Evolutionary conservation across 2,329 filamentous ascomycete species (phyloP).

Genomic region (Penicillium olsonii): DNA sequence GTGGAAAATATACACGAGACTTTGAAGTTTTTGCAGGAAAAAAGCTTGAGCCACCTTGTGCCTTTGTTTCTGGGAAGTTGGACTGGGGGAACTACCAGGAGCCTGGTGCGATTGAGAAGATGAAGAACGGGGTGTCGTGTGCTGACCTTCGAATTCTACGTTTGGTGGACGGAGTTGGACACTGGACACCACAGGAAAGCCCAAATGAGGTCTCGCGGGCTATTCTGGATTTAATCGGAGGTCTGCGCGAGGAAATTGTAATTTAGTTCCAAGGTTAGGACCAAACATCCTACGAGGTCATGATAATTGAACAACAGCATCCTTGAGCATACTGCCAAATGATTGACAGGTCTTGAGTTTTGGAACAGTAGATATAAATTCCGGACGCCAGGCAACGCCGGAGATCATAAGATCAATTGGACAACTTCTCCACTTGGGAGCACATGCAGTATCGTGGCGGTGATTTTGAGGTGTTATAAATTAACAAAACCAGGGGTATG

Average conservation of each 20-base stretch:
- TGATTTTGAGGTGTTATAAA: constrained; percentile 15
- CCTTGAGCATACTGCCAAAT: not conserved
- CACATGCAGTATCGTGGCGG: constrained; percentile 5
- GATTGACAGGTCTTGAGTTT: not conserved
- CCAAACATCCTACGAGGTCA: not conserved
- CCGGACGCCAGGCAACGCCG: constrained; percentile 6
- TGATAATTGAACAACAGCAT: not conserved
- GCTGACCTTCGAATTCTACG: constrained; percentile 55
- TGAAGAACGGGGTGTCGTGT: constrained; percentile 50
- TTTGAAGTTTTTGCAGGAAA: constrained; percentile 61
- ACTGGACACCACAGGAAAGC: constrained; percentile 71
- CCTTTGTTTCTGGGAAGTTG: constrained; percentile 61
- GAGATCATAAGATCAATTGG: not conserved
- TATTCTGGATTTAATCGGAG: constrained; percentile 16
- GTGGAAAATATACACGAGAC: constrained; percentile 49
- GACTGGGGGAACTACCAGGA: constrained; percentile 72
- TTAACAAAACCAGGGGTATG: constrained; percentile 24
- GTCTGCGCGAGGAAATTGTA: not conserved
- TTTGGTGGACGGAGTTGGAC: constrained; percentile 62
- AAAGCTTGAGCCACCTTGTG: constrained; percentile 62
- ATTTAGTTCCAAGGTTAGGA: not conserved
- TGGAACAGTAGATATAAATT: not conserved
- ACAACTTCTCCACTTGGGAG: not conserved
- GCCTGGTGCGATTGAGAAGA: constrained; percentile 63
- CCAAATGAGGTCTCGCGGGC: constrained; percentile 51